These are phyloP conservation scores for Acer campestre DNA, from an alignment of 345 rosid genomes.

Conservation along the genomic window DNA sequence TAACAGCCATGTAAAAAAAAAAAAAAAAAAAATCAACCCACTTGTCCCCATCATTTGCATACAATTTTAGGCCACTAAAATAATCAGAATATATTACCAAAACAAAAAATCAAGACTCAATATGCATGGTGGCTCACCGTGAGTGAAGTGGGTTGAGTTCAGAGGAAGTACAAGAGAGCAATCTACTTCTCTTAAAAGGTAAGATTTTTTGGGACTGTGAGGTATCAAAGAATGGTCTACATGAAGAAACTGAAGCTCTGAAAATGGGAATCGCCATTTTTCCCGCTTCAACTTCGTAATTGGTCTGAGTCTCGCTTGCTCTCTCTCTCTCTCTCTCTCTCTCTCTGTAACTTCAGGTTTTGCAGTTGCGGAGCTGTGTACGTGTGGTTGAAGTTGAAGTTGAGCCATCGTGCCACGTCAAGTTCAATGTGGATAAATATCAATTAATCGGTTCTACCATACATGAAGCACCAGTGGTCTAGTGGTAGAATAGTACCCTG, in stretches of 20 bases:
- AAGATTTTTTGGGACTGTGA: constrained; percentile 8
- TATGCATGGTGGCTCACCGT: constrained; percentile 32
- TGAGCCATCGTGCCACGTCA: neutral
- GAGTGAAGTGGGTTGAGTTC: constrained; percentile 38
- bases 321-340: neutral
- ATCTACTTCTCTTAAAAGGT: constrained; percentile 24
- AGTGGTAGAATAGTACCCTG: constrained; percentile 71
- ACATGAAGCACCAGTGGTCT: constrained; percentile 34
- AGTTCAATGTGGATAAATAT: no score
- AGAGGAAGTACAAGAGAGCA: constrained; percentile 40
- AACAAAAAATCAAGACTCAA: no score
- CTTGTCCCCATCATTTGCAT: neutral
- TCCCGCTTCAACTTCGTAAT: constrained; percentile 15
- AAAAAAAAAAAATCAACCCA: neutral
- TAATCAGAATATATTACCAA: no score
- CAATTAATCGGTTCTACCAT: fast-evolving
- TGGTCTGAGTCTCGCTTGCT: neutral
- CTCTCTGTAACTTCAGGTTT: neutral
- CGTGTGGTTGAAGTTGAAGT: constrained; percentile 2
- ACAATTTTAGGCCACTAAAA: neutral
- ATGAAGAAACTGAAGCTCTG: constrained; percentile 42
- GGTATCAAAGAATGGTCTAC: constrained; percentile 22
- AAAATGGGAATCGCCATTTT: constrained; percentile 60
- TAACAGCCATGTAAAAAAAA: constrained; percentile 16
- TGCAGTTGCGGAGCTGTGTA: no score